Percentiles rank a stretch among this genome's conserved stretches.
Evolutionary conservation across 2,329 filamentous ascomycete genomes (phyloP).

Genomic region (Botryotinia globosa): DNA sequence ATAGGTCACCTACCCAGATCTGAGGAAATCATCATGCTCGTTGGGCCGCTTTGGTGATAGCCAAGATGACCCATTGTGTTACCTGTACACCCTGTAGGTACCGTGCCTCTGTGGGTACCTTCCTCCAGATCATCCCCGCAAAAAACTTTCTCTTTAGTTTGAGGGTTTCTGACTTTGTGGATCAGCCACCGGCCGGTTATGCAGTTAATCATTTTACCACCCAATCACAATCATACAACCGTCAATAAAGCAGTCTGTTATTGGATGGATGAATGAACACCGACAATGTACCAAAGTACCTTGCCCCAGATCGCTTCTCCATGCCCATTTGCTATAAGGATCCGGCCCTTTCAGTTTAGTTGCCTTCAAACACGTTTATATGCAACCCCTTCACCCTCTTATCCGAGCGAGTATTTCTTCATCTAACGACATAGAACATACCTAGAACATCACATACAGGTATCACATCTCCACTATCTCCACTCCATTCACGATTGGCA

Average conservation of each 20-base stretch:
- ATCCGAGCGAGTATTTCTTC: conserved; percentile 9
- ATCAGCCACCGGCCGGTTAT: not conserved
- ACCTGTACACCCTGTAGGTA: conserved; percentile 11
- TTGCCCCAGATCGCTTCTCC: not conserved
- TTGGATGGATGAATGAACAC: not conserved
- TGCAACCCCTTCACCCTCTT: conserved; percentile 1
- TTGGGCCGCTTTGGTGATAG: not conserved
- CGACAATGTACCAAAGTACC: not conserved
- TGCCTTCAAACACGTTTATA: not conserved
- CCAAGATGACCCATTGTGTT: not conserved
- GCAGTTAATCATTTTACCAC: not conserved
- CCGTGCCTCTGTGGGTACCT: not conserved
- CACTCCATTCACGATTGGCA: not conserved
- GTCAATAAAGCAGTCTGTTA: not conserved
- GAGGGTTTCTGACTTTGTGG: not conserved
- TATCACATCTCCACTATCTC: not conserved
- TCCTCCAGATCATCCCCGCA: conserved; percentile 5
- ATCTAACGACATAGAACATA: not conserved
- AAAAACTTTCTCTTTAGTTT: not conserved
- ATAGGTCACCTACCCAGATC: not conserved
- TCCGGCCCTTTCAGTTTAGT: not conserved
- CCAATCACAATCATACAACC: not conserved
- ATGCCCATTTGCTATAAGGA: not conserved
- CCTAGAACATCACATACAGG: not conserved
- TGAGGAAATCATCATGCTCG: not conserved